Evolutionary conservation across 1,139 yeast species (phyloP).

Genomic region (Suhomyces anneliseae): DNA sequence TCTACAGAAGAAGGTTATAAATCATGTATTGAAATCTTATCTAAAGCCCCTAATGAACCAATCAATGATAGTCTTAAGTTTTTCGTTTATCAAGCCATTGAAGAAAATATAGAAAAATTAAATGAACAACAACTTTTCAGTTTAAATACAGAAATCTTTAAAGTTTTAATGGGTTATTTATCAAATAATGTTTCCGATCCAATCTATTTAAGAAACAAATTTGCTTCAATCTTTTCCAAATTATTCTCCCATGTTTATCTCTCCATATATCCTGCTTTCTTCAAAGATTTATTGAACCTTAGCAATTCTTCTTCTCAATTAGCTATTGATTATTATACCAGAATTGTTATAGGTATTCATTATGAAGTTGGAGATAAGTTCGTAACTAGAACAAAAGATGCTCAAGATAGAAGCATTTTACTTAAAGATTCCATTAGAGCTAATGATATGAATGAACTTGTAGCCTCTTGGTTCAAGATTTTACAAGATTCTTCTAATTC

Average conservation of each 20-base stretch:
- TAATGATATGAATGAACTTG: conserved; percentile 69
- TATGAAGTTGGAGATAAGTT: conserved; percentile 92
- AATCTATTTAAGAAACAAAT: conserved; percentile 70
- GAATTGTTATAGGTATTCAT: conserved; percentile 75
- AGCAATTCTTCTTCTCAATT: conserved; percentile 37
- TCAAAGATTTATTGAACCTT: conserved; percentile 59
- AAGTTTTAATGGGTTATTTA: conserved; percentile 34
- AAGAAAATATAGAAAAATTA: conserved; percentile 57
- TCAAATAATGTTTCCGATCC: conserved; percentile 47
- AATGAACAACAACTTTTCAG: conserved; percentile 41
- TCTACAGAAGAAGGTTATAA: conserved; percentile 78
- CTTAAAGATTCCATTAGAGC: conserved; percentile 82
- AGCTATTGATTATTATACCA: conserved; percentile 74
- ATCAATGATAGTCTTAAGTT: conserved; percentile 61
- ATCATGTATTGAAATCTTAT: conserved; percentile 66
- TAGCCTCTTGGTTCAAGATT: conserved; percentile 67
- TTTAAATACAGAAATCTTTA: conserved; percentile 44
- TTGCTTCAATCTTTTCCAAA: conserved; percentile 71
- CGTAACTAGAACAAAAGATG: conserved; percentile 63
- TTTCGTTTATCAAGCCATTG: conserved; percentile 79
- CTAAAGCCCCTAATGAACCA: conserved; percentile 22
- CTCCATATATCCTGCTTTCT: conserved; percentile 62
- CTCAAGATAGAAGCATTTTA: conserved; percentile 63
- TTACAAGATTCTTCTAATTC: conserved; percentile 36
- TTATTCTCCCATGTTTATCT: conserved; percentile 69